Evolutionary conservation across 2,329 filamentous ascomycete species (phyloP).

Genomic region (Alternaria sp.): DNA sequence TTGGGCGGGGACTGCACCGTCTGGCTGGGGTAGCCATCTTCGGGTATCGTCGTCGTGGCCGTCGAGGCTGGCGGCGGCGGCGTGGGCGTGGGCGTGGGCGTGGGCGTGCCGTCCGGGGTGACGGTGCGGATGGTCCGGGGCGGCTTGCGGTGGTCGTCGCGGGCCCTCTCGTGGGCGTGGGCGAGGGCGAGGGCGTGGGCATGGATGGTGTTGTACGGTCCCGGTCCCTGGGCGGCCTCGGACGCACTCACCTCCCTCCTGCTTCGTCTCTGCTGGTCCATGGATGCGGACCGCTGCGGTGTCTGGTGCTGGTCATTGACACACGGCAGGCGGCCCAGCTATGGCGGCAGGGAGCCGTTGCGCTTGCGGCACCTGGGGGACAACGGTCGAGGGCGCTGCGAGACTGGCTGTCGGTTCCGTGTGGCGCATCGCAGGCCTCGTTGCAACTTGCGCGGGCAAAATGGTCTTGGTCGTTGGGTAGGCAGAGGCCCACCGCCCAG

Average conservation of each 20-base stretch:
- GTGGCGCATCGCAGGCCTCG: constrained; percentile 38
- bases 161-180: constrained; percentile 23
- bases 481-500: constrained; percentile 16
- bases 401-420: constrained; percentile 17
- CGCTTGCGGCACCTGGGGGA: constrained; percentile 21
- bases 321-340: constrained; percentile 26
- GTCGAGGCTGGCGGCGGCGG: background rate
- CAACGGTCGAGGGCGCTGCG: constrained; percentile 22
- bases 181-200: background rate
- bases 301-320: constrained; percentile 25
- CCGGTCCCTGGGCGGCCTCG: constrained; percentile 26
- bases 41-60: constrained; percentile 28
- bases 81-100: constrained; percentile 5
- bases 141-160: constrained; percentile 31
- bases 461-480: constrained; percentile 14
- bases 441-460: constrained; percentile 13
- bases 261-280: constrained; percentile 41
- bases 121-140: constrained; percentile 65
- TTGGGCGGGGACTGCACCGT: constrained; percentile 40
- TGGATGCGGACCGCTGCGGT: constrained; percentile 32
- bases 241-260: constrained; percentile 38
- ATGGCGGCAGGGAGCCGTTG: constrained; percentile 21
- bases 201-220: too few relatives aligned
- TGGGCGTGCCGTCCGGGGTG: constrained; percentile 65
- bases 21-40: constrained; percentile 24